These are phyloP conservation scores for Incumbomyces delicatus DNA, from an alignment of 2,329 filamentous ascomycete genomes.

Conservation along the genomic window DNA sequence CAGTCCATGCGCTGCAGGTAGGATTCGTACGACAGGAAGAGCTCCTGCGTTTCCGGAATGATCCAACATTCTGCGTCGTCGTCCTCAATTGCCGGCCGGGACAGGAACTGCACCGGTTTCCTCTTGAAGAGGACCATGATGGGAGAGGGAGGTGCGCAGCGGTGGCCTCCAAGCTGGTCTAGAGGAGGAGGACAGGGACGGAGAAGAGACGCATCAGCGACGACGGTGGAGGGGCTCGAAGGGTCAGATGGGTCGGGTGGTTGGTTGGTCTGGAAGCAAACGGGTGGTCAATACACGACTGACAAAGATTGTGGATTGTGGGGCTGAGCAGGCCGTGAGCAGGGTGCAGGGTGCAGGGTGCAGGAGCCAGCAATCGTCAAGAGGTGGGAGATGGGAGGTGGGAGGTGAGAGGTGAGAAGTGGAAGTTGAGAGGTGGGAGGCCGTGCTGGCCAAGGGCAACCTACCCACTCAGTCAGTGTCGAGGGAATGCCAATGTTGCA, in stretches of 20 bases:
- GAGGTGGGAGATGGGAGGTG: not conserved
- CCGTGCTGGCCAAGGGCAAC: not conserved
- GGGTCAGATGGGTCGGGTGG: not conserved
- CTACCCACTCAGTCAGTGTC: not conserved
- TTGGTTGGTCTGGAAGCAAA: not conserved
- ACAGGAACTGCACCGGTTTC: constrained; percentile 79
- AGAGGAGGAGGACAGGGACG: not conserved
- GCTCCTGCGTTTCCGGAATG: constrained; percentile 79
- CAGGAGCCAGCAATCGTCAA: not conserved
- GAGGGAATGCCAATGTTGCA: not conserved
- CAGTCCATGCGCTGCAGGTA: constrained; percentile 57
- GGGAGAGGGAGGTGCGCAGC: not conserved
- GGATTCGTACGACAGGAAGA: constrained; percentile 80
- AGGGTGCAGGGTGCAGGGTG: not conserved
- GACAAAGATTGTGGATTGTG: constrained; percentile 8
- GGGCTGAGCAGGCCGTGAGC: constrained; percentile 7
- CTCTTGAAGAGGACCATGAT: constrained; percentile 85
- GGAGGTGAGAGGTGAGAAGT: not conserved
- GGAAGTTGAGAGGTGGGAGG: not conserved
- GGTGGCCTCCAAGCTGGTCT: too few species aligned
- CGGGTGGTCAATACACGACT: not conserved
- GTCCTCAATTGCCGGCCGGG: constrained; percentile 62
- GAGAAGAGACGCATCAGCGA: not conserved
- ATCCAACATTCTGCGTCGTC: constrained; percentile 85
- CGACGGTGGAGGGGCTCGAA: not conserved